Percentiles rank a stretch among this genome's conserved stretches.
These are phyloP conservation scores for Arabis alpina DNA, from an alignment of 345 rosid genomes.

Conservation along the genomic window DNA sequence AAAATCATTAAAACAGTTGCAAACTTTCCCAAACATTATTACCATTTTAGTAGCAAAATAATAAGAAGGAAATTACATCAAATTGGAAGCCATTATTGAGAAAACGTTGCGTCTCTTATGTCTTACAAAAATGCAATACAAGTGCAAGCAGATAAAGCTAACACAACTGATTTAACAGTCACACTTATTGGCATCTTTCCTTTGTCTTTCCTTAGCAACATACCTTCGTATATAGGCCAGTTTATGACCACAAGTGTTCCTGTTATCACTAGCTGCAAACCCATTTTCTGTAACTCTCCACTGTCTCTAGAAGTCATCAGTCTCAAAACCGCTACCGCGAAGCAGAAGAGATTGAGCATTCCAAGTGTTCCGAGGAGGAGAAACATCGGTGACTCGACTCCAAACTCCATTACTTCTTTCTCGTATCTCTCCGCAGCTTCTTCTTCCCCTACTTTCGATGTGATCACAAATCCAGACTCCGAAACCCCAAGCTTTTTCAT, in stretches of 20 bases:
- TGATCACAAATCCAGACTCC: slow-evolving; percentile 57
- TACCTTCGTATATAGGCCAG: slow-evolving; percentile 66
- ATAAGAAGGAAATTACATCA: background rate
- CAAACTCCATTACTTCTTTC: slow-evolving; percentile 74
- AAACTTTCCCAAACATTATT: slow-evolving; percentile 18
- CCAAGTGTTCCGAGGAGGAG: slow-evolving; percentile 63
- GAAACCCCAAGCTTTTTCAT: slow-evolving; percentile 53
- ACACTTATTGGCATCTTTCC: slow-evolving; percentile 65
- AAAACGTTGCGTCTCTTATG: background rate
- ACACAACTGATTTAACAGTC: slow-evolving; percentile 48
- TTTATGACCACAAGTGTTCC: slow-evolving; percentile 56
- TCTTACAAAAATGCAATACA: slow-evolving; percentile 43
- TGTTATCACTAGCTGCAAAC: slow-evolving; percentile 56
- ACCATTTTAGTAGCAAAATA: slow-evolving; percentile 17
- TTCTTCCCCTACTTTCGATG: slow-evolving; percentile 59
- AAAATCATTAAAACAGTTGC: slow-evolving; percentile 27
- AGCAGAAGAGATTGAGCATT: slow-evolving; percentile 57
- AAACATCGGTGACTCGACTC: slow-evolving; percentile 69
- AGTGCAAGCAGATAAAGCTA: slow-evolving; percentile 48
- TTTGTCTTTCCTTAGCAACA: slow-evolving; percentile 60
- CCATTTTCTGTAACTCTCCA: slow-evolving; percentile 39
- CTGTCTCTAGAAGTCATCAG: background rate
- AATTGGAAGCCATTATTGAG: background rate
- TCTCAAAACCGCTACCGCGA: slow-evolving; percentile 37
- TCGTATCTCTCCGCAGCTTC: slow-evolving; percentile 55